A percentile compares a stretch with the other conserved stretches of the same genome.
phyloP scores from a whole-genome alignment of 768 basidiomycete species.

The Psilocybe azurescens region DNA sequence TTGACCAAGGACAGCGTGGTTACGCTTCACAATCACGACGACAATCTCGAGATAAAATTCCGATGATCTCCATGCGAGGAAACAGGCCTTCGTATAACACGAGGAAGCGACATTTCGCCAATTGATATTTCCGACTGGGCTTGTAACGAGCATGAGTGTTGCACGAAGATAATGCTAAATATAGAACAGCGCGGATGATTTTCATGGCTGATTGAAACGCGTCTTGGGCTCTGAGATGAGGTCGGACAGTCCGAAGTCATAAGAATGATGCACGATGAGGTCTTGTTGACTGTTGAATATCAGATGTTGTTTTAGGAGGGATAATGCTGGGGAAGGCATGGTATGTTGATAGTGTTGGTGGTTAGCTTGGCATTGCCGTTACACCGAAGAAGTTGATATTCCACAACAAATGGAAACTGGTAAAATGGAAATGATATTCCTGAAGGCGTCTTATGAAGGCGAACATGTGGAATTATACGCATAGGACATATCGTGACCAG shows the following conservation, averaged over 20 bases:
- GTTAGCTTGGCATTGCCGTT: background rate
- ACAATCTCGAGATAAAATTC: background rate
- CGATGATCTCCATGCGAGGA: constrained; percentile 1
- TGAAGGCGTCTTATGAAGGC: constrained; percentile 1
- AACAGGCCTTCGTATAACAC: background rate
- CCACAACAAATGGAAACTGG: background rate
- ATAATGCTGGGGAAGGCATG: too few relatives aligned
- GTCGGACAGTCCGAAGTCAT: too few relatives aligned
- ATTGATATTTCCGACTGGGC: background rate
- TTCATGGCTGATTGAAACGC: too few relatives aligned
- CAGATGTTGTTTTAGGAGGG: too few relatives aligned
- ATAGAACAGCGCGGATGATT: too few relatives aligned
- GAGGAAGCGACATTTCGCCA: background rate
- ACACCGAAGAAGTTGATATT: background rate
- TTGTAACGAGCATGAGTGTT: too few relatives aligned
- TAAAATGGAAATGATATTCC: background rate
- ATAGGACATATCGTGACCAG: background rate
- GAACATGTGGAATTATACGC: constrained; percentile 1
- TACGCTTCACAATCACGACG: background rate
- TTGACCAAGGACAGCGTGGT: constrained; percentile 3
- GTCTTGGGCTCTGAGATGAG: too few relatives aligned
- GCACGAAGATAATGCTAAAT: too few relatives aligned
- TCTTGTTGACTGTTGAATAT: too few relatives aligned
- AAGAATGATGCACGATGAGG: too few relatives aligned
- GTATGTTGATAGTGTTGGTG: background rate